Percentiles rank a stretch among this genome's conserved stretches.
Conservation (phyloP, 2,329 filamentous ascomycete species). For the Aspergillus versicolor region DNA sequence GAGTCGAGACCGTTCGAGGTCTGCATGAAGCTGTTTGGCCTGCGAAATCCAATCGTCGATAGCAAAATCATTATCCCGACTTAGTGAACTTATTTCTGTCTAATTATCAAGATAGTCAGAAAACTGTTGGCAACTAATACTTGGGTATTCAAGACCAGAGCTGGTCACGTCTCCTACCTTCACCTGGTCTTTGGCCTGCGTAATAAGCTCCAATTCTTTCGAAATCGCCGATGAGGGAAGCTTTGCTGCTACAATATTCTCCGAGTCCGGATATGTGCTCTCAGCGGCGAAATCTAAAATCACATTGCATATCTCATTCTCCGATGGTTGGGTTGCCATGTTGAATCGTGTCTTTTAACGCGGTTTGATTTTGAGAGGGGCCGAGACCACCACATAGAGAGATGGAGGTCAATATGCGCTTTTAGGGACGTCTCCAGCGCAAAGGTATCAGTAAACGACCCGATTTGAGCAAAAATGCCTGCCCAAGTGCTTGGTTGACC, state of each 20-base stretch:
- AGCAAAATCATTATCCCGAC: constrained; percentile 72
- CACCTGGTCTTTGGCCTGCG: constrained; percentile 52
- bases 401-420: background rate
- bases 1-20: constrained; percentile 76
- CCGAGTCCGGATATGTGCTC: constrained; percentile 57
- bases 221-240: constrained; percentile 51
- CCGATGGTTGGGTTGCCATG: constrained; percentile 39
- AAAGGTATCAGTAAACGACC: background rate
- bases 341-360: constrained; percentile 14
- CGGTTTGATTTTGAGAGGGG: background rate
- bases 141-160: background rate
- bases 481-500: background rate
- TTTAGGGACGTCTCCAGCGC: background rate
- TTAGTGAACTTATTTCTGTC: constrained; percentile 72
- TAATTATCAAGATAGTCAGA: constrained; percentile 32
- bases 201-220: constrained; percentile 51
- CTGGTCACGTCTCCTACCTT: constrained; percentile 42
- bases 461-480: background rate
- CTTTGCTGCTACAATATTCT: constrained; percentile 54
- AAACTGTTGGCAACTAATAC: constrained; percentile 1
- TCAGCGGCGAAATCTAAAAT: constrained; percentile 64
- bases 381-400: background rate
- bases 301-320: constrained; percentile 54
- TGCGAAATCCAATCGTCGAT: constrained; percentile 84
- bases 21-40: constrained; percentile 78